Conservation (phyloP, 2,329 filamentous ascomycete genomes). For the Fusarium concolor region DNA sequence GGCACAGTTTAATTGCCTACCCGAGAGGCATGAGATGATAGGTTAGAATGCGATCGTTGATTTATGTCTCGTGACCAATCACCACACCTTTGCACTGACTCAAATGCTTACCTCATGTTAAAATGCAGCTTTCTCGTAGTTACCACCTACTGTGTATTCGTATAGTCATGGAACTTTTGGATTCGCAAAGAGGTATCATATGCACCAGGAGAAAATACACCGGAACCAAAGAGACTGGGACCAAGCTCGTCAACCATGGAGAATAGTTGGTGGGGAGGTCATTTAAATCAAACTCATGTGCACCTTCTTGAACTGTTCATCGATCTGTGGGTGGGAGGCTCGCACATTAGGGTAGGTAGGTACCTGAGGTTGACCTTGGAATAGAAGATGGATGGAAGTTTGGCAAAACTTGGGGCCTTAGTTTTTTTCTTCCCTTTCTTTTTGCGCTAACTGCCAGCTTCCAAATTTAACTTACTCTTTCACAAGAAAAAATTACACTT, state of each 20-base stretch:
- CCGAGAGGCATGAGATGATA: not conserved
- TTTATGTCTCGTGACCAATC: slow-evolving; percentile 1
- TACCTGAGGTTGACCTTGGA: no score
- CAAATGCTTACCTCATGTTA: not conserved
- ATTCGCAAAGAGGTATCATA: not conserved
- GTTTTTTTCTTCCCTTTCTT: no score
- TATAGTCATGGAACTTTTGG: slow-evolving; percentile 5
- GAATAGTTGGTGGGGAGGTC: no score
- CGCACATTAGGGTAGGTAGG: not conserved
- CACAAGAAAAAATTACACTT: not conserved
- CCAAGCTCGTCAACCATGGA: no score
- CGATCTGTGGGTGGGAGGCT: not conserved
- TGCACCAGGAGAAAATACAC: not conserved
- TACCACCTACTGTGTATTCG: not conserved
- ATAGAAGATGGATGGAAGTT: not conserved
- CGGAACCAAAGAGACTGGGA: not conserved
- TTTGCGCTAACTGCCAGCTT: no score
- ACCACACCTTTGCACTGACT: not conserved
- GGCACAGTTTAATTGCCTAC: slow-evolving; percentile 4
- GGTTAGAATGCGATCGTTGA: not conserved
- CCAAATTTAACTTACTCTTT: no score
- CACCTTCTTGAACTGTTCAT: not conserved
- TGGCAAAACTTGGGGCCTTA: not conserved
- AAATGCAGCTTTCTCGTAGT: not conserved
- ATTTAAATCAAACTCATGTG: not conserved